Percentiles rank a stretch among this genome's conserved stretches.
Conservation (phyloP, 257 asterid genomes). For the Galeopsis tetrahit region DNA sequence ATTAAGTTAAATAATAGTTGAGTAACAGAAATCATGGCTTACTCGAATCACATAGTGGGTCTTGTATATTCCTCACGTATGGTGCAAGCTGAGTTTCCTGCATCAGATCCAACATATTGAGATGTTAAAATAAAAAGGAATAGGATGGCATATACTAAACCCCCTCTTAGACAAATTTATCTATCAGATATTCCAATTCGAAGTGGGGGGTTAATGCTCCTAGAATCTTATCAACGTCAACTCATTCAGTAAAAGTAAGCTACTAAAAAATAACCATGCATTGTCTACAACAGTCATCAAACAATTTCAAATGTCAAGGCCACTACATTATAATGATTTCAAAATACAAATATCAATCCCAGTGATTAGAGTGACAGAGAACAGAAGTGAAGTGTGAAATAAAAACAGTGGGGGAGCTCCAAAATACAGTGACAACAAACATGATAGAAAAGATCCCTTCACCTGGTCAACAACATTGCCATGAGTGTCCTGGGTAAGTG, state of each 20-base stretch:
- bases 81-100: conserved; percentile 96
- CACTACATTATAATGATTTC: conserved; percentile 16
- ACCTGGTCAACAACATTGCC: conserved; percentile 97
- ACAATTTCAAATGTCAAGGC: conserved; percentile 13
- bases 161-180: conserved; percentile 8
- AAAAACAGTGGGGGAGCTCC: conserved; percentile 14
- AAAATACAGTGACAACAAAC: conserved; percentile 10
- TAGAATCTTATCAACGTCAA: conserved; percentile 2
- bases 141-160: conserved; percentile 14
- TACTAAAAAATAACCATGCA: background rate
- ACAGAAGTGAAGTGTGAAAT: background rate
- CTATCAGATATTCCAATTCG: conserved; percentile 20
- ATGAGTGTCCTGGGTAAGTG: conserved; percentile 76
- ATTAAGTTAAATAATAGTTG: conserved; percentile 1
- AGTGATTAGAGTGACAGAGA: conserved; percentile 6
- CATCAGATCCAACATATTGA: conserved; percentile 43
- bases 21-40: conserved; percentile 45
- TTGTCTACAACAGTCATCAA: conserved; percentile 3
- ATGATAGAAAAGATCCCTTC: conserved; percentile 29
- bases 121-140: conserved; percentile 31
- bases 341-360: conserved; percentile 8
- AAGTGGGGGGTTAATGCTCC: background rate
- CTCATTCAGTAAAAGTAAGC: background rate
- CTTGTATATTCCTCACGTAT: conserved; percentile 79
- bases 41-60: conserved; percentile 93